phyloP scores from a whole-genome alignment of 1,284 basidiomycete genomes.

The Tausonia pullulans region DNA sequence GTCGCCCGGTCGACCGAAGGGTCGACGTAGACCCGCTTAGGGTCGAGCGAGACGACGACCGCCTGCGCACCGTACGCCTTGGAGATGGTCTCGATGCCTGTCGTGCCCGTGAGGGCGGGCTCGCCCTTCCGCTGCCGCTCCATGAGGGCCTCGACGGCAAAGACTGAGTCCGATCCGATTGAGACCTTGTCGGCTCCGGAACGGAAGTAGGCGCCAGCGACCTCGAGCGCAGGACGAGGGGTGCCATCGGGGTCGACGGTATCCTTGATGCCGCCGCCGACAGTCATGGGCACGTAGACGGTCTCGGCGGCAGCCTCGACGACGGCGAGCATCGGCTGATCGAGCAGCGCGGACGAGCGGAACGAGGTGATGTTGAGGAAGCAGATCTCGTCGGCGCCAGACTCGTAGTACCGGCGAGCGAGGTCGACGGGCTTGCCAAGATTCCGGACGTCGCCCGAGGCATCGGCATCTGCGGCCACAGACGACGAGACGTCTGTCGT shows the following conservation, averaged over 20 bases:
- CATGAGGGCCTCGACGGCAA: conserved; percentile 76
- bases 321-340: conserved; percentile 97
- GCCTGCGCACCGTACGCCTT: conserved; percentile 88
- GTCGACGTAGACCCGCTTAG: conserved; percentile 75
- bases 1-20: conserved; percentile 58
- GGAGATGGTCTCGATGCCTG: conserved; percentile 89
- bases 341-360: conserved; percentile 83
- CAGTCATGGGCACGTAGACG: conserved; percentile 95
- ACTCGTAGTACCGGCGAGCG: conserved; percentile 71
- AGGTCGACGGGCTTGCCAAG: conserved; percentile 95
- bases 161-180: conserved; percentile 90
- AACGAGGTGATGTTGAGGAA: conserved; percentile 99
- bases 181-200: conserved; percentile 95
- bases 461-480: conserved; percentile 16
- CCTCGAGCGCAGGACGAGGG: conserved; percentile 71
- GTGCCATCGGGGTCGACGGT: conserved; percentile 93
- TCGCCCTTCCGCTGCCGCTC: conserved; percentile 39
- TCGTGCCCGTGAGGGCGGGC: conserved; percentile 41
- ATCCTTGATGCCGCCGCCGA: conserved; percentile 97
- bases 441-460: conserved; percentile 72
- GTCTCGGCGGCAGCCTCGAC: conserved; percentile 79
- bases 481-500: conserved; percentile 26
- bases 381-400: conserved; percentile 87
- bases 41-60: conserved; percentile 96
- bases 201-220: conserved; percentile 91